Conservation (phyloP, 495 filamentous ascomycete genomes). For the Penicillium turbatum region DNA sequence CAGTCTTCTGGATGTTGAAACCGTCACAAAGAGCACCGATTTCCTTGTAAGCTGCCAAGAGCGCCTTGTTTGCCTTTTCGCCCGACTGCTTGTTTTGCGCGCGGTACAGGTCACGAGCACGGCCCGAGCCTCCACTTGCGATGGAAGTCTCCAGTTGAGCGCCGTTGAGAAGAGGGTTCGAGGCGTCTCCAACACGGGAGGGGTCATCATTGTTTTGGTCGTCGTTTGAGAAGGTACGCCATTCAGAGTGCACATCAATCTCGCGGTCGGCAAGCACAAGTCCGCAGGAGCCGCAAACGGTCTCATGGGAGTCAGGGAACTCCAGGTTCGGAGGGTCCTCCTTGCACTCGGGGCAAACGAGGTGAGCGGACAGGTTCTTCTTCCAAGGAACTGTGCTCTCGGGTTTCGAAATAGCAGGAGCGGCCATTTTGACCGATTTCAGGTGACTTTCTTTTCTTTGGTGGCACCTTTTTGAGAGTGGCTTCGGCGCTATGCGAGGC, state of each 20-base stretch:
- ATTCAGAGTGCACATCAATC: conserved; percentile 93
- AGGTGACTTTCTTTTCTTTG: conserved; percentile 18
- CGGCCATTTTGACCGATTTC: conserved; percentile 38
- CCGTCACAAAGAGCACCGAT: conserved; percentile 85
- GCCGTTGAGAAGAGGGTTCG: conserved; percentile 82
- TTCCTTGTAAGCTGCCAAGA: conserved; percentile 80
- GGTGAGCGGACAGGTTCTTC: conserved; percentile 75
- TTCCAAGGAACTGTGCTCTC: conserved; percentile 47
- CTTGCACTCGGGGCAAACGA: conserved; percentile 86
- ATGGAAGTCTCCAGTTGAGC: conserved; percentile 90
- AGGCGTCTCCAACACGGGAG: conserved; percentile 91
- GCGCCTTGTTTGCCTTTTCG: conserved; percentile 78
- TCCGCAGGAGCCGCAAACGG: conserved; percentile 87
- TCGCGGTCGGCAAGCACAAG: conserved; percentile 87
- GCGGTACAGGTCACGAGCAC: conserved; percentile 72
- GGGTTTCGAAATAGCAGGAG: conserved; percentile 20
- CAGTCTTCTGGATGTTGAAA: conserved; percentile 72
- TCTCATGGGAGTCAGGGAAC: conserved; percentile 86
- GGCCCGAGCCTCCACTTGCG: conserved; percentile 69
- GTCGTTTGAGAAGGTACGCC: conserved; percentile 97
- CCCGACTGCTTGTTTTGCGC: conserved; percentile 79
- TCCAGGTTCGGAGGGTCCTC: conserved; percentile 91
- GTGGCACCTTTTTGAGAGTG: conserved; percentile 36
- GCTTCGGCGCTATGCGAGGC: conserved; percentile 33
- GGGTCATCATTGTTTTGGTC: conserved; percentile 95